Evolutionary conservation across 495 filamentous ascomycete species (phyloP).

Genomic region (Aspergillus leporis): DNA sequence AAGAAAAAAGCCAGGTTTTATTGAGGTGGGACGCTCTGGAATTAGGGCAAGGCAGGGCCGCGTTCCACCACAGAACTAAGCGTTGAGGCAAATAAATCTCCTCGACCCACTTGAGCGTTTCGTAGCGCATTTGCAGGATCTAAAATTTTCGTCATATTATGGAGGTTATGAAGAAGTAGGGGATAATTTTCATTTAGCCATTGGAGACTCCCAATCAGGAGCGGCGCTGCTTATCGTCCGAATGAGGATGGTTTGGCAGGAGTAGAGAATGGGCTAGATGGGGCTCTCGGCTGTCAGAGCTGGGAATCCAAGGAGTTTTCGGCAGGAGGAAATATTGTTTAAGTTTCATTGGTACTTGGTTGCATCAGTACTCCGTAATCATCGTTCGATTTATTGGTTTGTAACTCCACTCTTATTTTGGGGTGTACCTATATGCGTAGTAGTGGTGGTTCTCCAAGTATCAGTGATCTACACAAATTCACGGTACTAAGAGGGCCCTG

Average conservation of each 20-base stretch:
- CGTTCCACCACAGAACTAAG: neutral
- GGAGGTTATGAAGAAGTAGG: neutral
- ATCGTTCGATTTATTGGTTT: too few relatives aligned
- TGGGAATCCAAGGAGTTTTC: neutral
- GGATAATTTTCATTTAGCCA: neutral
- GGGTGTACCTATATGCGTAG: too few relatives aligned
- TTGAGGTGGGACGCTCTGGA: neutral
- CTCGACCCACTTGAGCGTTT: neutral
- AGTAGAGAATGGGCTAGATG: neutral
- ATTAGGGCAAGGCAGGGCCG: neutral
- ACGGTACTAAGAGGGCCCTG: too few relatives aligned
- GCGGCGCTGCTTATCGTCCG: neutral
- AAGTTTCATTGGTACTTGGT: neutral
- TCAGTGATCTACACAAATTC: too few relatives aligned
- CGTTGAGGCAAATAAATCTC: neutral
- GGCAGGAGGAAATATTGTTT: neutral
- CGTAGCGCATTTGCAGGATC: neutral
- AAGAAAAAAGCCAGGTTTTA: neutral
- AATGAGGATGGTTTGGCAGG: neutral
- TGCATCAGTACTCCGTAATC: neutral
- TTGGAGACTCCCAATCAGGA: neutral
- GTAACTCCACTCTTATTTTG: too few relatives aligned
- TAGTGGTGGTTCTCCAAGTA: too few relatives aligned
- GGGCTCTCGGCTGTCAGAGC: neutral
- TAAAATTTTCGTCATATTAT: neutral